A percentile compares a stretch with the other conserved stretches of the same genome.
These are phyloP conservation scores for Teratosphaeria zuluensis DNA, from an alignment of 2,329 filamentous ascomycete genomes.

Conservation along the genomic window DNA sequence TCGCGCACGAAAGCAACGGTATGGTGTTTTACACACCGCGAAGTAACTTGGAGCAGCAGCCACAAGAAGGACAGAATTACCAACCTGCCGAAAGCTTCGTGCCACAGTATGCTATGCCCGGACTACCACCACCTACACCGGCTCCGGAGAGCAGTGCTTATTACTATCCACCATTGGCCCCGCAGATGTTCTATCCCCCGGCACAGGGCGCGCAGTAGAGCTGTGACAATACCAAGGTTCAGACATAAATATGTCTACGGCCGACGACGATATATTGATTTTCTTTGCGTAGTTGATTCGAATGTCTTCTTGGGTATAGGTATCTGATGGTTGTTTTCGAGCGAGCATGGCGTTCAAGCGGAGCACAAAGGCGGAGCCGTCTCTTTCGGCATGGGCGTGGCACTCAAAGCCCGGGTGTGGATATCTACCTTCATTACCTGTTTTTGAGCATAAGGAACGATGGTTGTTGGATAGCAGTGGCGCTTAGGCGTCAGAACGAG, in stretches of 20 bases:
- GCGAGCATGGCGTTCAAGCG: slow-evolving; percentile 1
- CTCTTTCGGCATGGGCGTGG: background rate
- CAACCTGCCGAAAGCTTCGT: slow-evolving; percentile 27
- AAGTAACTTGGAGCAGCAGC: slow-evolving; percentile 17
- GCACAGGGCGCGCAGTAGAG: background rate
- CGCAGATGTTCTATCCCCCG: slow-evolving; percentile 2
- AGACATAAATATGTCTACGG: background rate
- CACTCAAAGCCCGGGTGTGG: background rate
- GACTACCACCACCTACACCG: slow-evolving; percentile 15
- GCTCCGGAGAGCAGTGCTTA: slow-evolving; percentile 2
- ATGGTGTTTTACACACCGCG: slow-evolving; percentile 76
- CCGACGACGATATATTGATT: background rate
- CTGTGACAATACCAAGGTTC: background rate
- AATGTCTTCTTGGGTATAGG: background rate
- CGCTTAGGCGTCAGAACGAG: background rate
- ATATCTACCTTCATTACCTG: background rate
- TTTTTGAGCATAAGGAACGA: background rate
- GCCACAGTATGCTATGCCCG: slow-evolving; percentile 24
- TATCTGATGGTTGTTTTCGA: background rate
- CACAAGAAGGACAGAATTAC: slow-evolving; percentile 17
- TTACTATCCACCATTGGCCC: slow-evolving; percentile 4
- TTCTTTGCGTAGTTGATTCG: background rate
- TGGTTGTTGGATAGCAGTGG: background rate
- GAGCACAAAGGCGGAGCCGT: background rate
- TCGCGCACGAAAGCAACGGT: slow-evolving; percentile 84